Base-by-base conservation (phyloP, 176 grass and related monocot species). In the Urochloa ruziziensis region DNA sequence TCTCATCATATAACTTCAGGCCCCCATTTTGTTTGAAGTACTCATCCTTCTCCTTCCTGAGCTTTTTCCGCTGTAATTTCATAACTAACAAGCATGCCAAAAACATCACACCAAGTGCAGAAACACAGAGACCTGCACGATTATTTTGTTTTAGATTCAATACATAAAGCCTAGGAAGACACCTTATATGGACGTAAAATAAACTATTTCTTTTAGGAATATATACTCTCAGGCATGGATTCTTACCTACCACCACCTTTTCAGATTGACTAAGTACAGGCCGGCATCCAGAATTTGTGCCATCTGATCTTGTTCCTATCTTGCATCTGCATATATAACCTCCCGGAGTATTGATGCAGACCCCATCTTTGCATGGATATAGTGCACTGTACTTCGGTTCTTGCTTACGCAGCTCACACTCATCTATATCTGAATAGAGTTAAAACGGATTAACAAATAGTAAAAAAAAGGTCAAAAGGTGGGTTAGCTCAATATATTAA, bases 361-460 rank as follows among this genome's bases (percentile, higher is more conserved):
- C 44, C 18, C 75, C 84, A 62, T 86, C 62, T 61, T 62, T 37
- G 30, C 75, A 79, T 51, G 84, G 84, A 63, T 86, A 86, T 18
- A 79, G 21, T 21, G 37, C 43, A 7, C 51, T 6, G 1, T 79
- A 86, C 42, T 79, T 80, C 0, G 18, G 33, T 7, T 73, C 35
- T 15, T 80, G 33, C 56, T 80, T 40, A 54, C 67, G 63, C 30
- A 78, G 9, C 5, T 60, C 36, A 30, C 83, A 79, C 74, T 85
- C 83, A 2, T 85, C 74, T 78, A 61, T 78, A 1, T 85, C 83
- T 85, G 49, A 56, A 59, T 3, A 27, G 18, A 30, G n/a, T 27
- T 19, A 53, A 25, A 39, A 77, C 19, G 1, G 2, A 60, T 43
- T 42, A 37, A 42, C 15, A 10, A 42, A 1, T 11, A 42, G 56